Percentiles rank a stretch among this genome's conserved stretches.
These are phyloP conservation scores for Hyphopichia homilentoma DNA, from an alignment of 805 yeast genomes.

Conservation along the genomic window DNA sequence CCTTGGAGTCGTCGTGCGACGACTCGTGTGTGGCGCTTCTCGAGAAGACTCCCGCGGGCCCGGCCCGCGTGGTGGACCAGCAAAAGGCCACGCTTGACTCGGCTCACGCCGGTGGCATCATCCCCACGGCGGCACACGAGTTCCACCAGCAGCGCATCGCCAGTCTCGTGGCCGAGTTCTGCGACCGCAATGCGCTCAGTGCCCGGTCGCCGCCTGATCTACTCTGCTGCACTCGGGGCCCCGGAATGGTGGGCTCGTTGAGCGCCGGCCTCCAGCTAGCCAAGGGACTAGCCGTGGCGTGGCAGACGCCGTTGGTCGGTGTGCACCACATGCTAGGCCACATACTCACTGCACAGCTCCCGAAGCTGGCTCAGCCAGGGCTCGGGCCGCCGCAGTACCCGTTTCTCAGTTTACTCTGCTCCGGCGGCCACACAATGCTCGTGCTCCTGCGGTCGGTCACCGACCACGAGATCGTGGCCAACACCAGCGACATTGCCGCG, in stretches of 20 bases:
- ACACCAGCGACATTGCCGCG: conserved; percentile 83
- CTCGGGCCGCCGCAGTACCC: conserved; percentile 55
- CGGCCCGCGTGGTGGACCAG: conserved; percentile 56
- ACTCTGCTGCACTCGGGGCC: conserved; percentile 90
- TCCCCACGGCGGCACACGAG: conserved; percentile 78
- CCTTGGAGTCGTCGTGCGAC: conserved; percentile 93
- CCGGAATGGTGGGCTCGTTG: conserved; percentile 92
- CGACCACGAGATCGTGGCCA: conserved; percentile 68
- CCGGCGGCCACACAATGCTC: conserved; percentile 94
- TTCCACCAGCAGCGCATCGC: conserved; percentile 70
- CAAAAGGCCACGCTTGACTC: conserved; percentile 66
- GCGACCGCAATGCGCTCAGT: conserved; percentile 31
- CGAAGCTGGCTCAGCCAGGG: conserved; percentile 40
- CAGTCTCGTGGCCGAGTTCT: conserved; percentile 42
- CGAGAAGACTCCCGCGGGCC: conserved; percentile 39
- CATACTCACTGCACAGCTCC: conserved; percentile 48
- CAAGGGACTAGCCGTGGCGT: conserved; percentile 77
- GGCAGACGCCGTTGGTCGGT: conserved; percentile 76
- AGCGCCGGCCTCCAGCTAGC: conserved; percentile 81
- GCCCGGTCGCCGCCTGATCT: conserved; percentile 53
- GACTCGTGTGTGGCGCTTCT: conserved; percentile 87
- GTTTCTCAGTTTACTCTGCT: conserved; percentile 70
- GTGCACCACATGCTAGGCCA: conserved; percentile 98
- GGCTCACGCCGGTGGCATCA: conserved; percentile 69
- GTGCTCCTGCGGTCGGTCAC: conserved; percentile 59